Conservation (phyloP, 345 rosid genomes). For the Trapa bicornis region DNA sequence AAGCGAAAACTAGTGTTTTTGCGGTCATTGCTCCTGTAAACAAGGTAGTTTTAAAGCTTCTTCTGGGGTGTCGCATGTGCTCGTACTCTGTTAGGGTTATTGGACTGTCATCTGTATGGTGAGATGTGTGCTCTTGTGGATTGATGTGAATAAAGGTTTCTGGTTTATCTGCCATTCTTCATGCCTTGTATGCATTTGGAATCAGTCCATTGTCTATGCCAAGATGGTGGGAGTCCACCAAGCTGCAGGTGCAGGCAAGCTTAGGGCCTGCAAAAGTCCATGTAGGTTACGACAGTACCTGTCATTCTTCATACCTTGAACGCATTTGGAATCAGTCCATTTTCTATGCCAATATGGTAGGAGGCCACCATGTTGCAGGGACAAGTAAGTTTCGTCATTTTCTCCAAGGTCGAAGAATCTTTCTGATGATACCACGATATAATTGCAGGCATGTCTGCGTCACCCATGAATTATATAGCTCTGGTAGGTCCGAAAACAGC, state of each 20-base stretch:
- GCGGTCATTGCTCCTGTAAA: not conserved
- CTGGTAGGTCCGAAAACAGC: too few relatives aligned
- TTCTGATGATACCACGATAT: not conserved
- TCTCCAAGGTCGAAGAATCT: not conserved
- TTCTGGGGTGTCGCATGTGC: not conserved
- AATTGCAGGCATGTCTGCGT: too few relatives aligned
- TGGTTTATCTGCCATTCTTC: not conserved
- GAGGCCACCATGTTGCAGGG: not conserved
- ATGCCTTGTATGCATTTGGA: not conserved
- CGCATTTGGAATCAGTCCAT: not conserved
- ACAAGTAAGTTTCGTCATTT: not conserved
- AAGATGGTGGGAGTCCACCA: too few relatives aligned
- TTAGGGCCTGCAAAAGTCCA: not conserved
- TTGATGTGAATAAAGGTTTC: not conserved
- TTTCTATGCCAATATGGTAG: not conserved
- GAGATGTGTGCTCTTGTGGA: not conserved
- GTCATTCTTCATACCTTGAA: not conserved
- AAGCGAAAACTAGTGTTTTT: slow-evolving; percentile 1
- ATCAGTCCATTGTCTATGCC: too few relatives aligned
- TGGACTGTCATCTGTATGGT: not conserved
- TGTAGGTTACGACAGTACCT: not conserved
- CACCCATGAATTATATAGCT: too few relatives aligned
- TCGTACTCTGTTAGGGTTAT: not conserved
- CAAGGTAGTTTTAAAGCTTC: not conserved
- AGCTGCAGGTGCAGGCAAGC: too few relatives aligned